A percentile compares a stretch with the other conserved stretches of the same genome.
Evolutionary conservation across 139 green algal species (phyloP).

Genomic region (Mesotaenium endlicherianum): DNA sequence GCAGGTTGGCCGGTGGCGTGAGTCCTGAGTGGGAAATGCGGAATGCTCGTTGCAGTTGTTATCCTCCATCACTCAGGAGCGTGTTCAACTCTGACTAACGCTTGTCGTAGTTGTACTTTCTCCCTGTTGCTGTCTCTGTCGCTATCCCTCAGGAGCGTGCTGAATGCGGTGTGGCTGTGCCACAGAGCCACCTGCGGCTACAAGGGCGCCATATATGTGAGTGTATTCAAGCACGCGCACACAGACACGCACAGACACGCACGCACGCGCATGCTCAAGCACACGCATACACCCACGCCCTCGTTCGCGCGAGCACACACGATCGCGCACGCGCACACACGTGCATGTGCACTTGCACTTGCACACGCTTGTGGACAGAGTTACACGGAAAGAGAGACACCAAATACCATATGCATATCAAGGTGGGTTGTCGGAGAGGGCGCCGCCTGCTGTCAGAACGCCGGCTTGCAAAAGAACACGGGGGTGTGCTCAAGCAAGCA

Average conservation of each 20-base stretch:
- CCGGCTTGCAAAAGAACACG: too few species aligned
- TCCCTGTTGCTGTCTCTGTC: too few species aligned
- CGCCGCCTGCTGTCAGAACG: too few species aligned
- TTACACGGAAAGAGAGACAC: not conserved
- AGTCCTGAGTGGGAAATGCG: too few species aligned
- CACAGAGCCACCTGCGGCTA: constrained; percentile 65
- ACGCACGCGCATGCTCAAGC: not conserved
- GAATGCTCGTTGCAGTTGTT: too few species aligned
- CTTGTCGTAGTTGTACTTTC: too few species aligned
- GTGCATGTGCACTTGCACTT: not conserved
- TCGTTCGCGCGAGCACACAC: not conserved
- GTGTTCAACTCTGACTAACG: too few species aligned
- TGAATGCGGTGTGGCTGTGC: constrained; percentile 65
- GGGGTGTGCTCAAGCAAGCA: too few species aligned
- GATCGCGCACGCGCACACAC: not conserved
- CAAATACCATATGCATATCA: too few species aligned
- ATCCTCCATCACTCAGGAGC: too few species aligned
- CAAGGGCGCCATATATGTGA: constrained; percentile 41
- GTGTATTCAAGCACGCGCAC: not conserved
- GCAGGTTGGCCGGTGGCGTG: too few species aligned
- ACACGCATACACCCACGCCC: not conserved
- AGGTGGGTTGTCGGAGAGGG: too few species aligned
- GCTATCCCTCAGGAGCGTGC: constrained; percentile 54
- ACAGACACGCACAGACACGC: not conserved
- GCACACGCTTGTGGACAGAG: not conserved